Evolutionary conservation across 129 eudicot species (phyloP).

Genomic region (Flaveria robusta): DNA sequence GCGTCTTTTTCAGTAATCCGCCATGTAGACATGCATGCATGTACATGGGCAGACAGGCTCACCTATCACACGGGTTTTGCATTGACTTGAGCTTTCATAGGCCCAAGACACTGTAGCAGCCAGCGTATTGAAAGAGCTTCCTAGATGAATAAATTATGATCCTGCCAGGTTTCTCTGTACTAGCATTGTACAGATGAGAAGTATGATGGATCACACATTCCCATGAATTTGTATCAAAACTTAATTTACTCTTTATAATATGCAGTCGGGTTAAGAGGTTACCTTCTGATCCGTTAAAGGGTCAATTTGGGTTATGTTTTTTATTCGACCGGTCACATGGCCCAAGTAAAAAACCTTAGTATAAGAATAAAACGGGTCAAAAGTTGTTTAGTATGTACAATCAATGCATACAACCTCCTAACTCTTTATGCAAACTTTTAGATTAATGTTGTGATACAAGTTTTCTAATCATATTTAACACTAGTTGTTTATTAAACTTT

Average conservation of each 20-base stretch:
- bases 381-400: not conserved
- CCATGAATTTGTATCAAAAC: not conserved
- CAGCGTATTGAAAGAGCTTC: slow-evolving; percentile 63
- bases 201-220: slow-evolving; percentile 87
- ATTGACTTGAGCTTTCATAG: slow-evolving; percentile 31
- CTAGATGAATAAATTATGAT: slow-evolving; percentile 60
- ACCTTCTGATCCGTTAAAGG: not conserved
- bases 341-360: not conserved
- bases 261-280: not conserved
- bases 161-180: slow-evolving; percentile 99
- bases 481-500: not conserved
- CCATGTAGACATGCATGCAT: slow-evolving; percentile 11
- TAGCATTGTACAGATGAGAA: slow-evolving; percentile 99
- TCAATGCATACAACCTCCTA: not conserved
- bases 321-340: not conserved
- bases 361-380: not conserved
- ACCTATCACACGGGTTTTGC: slow-evolving; percentile 32
- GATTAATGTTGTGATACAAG: not conserved
- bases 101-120: slow-evolving; percentile 42
- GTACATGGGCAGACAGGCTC: slow-evolving; percentile 30
- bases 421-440: not conserved
- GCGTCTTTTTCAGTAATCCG: slow-evolving; percentile 37
- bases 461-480: not conserved
- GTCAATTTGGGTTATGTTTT: not conserved
- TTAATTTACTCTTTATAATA: not conserved